phyloP scores from a whole-genome alignment of 2,329 filamentous ascomycete genomes.

The Fusarium veterinarium region DNA sequence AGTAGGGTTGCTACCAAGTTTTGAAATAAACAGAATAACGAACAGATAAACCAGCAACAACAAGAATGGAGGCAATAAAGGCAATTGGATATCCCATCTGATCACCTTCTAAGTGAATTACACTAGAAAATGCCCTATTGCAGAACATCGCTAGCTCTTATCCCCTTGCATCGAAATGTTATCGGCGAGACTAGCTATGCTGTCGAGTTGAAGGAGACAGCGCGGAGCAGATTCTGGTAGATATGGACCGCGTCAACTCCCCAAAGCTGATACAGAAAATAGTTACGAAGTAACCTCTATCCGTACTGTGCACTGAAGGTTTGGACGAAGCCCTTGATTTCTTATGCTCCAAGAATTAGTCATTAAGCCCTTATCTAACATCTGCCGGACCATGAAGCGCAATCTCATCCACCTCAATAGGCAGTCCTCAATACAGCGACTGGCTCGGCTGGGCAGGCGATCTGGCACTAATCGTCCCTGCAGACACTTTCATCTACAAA shows the following conservation, averaged over 20 bases:
- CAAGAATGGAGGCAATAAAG: no score
- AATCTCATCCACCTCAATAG: rapidly evolving
- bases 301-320: no score
- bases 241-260: no score
- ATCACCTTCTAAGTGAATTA: rapidly evolving
- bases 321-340: neutral
- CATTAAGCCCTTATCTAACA: rapidly evolving
- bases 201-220: rapidly evolving
- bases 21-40: neutral
- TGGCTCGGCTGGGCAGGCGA: neutral
- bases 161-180: neutral
- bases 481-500: no score
- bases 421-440: rapidly evolving
- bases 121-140: rapidly evolving
- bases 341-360: rapidly evolving
- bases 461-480: no score
- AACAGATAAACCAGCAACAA: rapidly evolving
- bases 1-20: neutral
- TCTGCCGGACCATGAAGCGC: rapidly evolving
- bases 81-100: rapidly evolving
- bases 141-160: rapidly evolving
- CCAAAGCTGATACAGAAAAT: neutral
- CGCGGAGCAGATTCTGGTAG: rapidly evolving
- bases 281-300: no score
- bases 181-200: neutral